Conservation (phyloP, 2,329 filamentous ascomycete genomes). For the Hypocrella siamensis region DNA sequence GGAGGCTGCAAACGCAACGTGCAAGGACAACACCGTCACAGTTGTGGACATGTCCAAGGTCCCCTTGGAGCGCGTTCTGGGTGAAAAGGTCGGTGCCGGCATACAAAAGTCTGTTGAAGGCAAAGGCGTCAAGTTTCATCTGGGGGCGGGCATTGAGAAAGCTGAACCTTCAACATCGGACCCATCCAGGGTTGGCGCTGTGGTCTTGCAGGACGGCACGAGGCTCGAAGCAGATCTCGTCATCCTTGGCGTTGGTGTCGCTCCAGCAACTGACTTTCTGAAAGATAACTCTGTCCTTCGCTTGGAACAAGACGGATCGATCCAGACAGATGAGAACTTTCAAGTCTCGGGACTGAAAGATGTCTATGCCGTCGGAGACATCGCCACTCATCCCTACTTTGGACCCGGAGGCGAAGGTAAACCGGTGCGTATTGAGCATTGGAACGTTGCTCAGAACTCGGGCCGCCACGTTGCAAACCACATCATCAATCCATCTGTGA, state of each 20-base stretch:
- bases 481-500: conserved; percentile 48
- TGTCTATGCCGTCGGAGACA: conserved; percentile 89
- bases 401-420: conserved; percentile 69
- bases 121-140: conserved; percentile 77
- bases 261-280: conserved; percentile 72
- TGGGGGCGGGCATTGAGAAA: conserved; percentile 68
- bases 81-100: conserved; percentile 62
- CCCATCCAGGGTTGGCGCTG: conserved; percentile 58
- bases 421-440: conserved; percentile 81
- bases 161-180: conserved; percentile 57
- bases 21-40: conserved; percentile 67
- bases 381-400: conserved; percentile 86
- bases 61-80: conserved; percentile 77
- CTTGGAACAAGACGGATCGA: conserved; percentile 71
- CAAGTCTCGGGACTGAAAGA: conserved; percentile 60
- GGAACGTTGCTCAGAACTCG: conserved; percentile 93
- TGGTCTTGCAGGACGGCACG: conserved; percentile 76
- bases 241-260: conserved; percentile 79
- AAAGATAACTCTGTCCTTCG: conserved; percentile 52
- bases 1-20: conserved; percentile 79
- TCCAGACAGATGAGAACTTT: conserved; percentile 69
- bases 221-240: conserved; percentile 76
- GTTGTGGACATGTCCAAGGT: conserved; percentile 79
- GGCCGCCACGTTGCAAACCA: conserved; percentile 66
- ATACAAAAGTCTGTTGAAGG: conserved; percentile 69